Base-by-base conservation (phyloP, 2,329 filamentous ascomycete genomes). In the Fusarium brevicatenulatum region DNA sequence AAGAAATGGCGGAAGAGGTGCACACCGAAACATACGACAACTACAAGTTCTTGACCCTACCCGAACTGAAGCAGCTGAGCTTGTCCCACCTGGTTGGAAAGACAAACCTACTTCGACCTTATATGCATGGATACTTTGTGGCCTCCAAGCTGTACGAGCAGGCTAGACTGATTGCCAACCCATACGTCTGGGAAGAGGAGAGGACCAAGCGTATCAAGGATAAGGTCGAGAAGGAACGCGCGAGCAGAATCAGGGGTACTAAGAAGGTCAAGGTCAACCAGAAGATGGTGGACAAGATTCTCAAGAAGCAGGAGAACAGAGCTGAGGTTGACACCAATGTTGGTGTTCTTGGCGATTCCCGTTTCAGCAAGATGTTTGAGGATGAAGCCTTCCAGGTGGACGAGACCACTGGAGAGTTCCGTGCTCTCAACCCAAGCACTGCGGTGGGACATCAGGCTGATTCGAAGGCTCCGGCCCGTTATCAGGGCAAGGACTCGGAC, bases 101-200 rank as follows among this genome's bases (percentile, higher is more conserved):
- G 77, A 97, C 95, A 34, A 96, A 93, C 78, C 85, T 98, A 25
- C 86, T 99, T 44, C 89, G 95, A 49, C 96, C 96, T 47, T 99
- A 99, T 80, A 99, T 99, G 97, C 96, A 99, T 81, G 97, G 96
- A 76, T 98, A 96, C 87, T 99, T 99, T 84, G 95, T 99, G 54
- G 94, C 93, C 40, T 95, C 97, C 77, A 94, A 95, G 79, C 84
- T 99, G 32, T 98, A 99, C 81, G 97, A 99, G 80, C 95, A 99
- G 81, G 96, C 96, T 23, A 88, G 93, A 62, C 85, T 99, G 68
- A 97, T 98, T 77, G 92, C 93, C 55, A 97, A 98, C 82, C 96
- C 96, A 1, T 97, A 97, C 80, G 89, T 97, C 58, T 97, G 93
- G 88, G 94, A 98, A 80, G 94, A 98, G 78, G 94, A 98, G 82